A percentile compares a stretch with the other conserved stretches of the same genome.
phyloP scores from a whole-genome alignment of 1,284 basidiomycete species.

The Marasmius sp. region DNA sequence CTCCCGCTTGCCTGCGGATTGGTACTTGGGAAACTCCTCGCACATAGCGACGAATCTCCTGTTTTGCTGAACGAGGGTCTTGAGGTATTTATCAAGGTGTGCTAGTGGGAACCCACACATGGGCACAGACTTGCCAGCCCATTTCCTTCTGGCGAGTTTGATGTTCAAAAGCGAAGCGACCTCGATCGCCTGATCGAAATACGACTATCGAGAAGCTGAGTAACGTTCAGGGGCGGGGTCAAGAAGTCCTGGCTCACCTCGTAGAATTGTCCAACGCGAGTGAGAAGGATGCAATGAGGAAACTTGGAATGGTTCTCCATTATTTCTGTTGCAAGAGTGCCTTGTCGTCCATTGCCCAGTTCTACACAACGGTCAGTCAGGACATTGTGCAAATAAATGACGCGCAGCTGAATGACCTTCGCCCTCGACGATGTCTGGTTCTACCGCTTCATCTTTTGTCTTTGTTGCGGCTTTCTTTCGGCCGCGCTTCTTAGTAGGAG shows the following conservation, averaged over 20 bases:
- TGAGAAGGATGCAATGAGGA: constrained; percentile 87
- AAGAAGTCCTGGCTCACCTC: constrained; percentile 59
- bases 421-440: background rate
- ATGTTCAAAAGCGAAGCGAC: constrained; percentile 79
- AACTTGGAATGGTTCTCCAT: constrained; percentile 72
- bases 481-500: background rate
- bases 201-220: constrained; percentile 58
- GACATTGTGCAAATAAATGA: no score
- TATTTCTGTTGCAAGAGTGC: constrained; percentile 67
- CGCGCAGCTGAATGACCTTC: background rate
- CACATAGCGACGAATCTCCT: constrained; percentile 87
- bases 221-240: background rate
- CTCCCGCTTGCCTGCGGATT: constrained; percentile 44
- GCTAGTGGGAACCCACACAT: constrained; percentile 92
- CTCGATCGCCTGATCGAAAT: constrained; percentile 87
- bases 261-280: constrained; percentile 92
- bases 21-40: constrained; percentile 75
- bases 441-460: background rate
- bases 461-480: background rate
- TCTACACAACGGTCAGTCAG: background rate
- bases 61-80: constrained; percentile 80
- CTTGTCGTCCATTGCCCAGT: constrained; percentile 37
- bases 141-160: constrained; percentile 74
- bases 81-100: constrained; percentile 85
- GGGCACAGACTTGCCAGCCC: constrained; percentile 65